Percentiles rank a stretch among this genome's conserved stretches.
Conservation (phyloP, 306 rosid species). For the Datisca glomerata region DNA sequence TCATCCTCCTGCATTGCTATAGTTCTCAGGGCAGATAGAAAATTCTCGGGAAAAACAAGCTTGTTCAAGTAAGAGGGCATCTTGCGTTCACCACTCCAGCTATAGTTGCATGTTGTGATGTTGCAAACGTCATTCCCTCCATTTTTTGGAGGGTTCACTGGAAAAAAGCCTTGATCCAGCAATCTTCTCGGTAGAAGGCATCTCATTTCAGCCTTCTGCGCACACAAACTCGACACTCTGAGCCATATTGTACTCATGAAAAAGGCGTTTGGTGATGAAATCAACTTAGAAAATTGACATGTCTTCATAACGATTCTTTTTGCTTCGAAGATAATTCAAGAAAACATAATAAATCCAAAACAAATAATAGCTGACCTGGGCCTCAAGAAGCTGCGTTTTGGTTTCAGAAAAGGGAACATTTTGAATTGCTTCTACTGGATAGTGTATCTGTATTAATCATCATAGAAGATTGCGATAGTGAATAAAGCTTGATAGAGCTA, state of each 20-base stretch:
- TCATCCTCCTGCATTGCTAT: conserved; percentile 78
- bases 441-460: conserved; percentile 76
- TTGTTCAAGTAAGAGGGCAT: conserved; percentile 57
- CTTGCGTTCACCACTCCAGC: conserved; percentile 94
- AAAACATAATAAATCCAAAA: conserved; percentile 6
- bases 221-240: too few species aligned
- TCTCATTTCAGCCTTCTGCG: conserved; percentile 87
- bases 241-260: too few species aligned
- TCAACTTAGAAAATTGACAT: too few species aligned
- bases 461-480: too few species aligned
- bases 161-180: conserved; percentile 67
- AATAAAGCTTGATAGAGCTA: too few species aligned
- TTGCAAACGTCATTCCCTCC: conserved; percentile 25
- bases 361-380: conserved; percentile 42
- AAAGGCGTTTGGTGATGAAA: too few species aligned
- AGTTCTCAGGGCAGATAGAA: conserved; percentile 71
- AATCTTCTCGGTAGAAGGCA: conserved; percentile 69
- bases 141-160: conserved; percentile 17
- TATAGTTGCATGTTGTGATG: conserved; percentile 37
- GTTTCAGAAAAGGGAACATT: conserved; percentile 44
- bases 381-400: conserved; percentile 78
- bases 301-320: too few species aligned
- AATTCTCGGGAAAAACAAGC: conserved; percentile 77
- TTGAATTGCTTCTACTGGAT: conserved; percentile 73
- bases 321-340: too few species aligned